phyloP scores from a whole-genome alignment of 192 early-diverging fungal species.

The Coemansia sp. region DNA sequence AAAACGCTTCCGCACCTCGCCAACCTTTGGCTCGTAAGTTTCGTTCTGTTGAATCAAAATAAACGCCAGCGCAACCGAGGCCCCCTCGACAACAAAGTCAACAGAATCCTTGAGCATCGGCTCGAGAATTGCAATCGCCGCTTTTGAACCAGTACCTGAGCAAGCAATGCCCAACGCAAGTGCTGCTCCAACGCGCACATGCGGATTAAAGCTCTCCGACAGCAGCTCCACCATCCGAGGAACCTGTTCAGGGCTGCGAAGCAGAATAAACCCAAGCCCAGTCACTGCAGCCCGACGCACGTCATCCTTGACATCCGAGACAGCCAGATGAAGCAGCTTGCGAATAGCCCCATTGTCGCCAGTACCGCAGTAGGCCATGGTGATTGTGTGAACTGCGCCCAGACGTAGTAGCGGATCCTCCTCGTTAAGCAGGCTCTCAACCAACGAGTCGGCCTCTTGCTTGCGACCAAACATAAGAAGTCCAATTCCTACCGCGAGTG shows the following conservation, averaged over 20 bases:
- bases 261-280: slow-evolving; percentile 91
- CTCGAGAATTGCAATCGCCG: slow-evolving; percentile 91
- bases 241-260: slow-evolving; percentile 91
- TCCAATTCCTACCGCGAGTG: slow-evolving; percentile 89
- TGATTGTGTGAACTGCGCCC: slow-evolving; percentile 95
- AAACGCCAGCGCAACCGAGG: slow-evolving; percentile 91
- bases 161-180: slow-evolving; percentile 97
- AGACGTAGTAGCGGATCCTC: slow-evolving; percentile 96
- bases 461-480: slow-evolving; percentile 97
- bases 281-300: slow-evolving; percentile 99
- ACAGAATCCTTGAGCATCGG: slow-evolving; percentile 97
- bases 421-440: slow-evolving; percentile 80
- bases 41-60: slow-evolving; percentile 97
- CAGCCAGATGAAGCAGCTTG: slow-evolving; percentile 92
- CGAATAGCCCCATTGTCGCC: slow-evolving; percentile 96
- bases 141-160: slow-evolving; percentile 87
- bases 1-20: slow-evolving; percentile 82
- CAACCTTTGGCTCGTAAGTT: slow-evolving; percentile 72
- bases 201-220: slow-evolving; percentile 97
- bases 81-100: slow-evolving; percentile 97
- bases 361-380: slow-evolving; percentile 98
- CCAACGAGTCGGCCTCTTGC: slow-evolving; percentile 88
- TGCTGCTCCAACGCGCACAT: slow-evolving; percentile 95
- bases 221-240: slow-evolving; percentile 97
- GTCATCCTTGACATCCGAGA: slow-evolving; percentile 98